Percentiles rank a stretch among this genome's conserved stretches.
Conservation (phyloP, 805 yeast species). For the Yarrowia sp. region DNA sequence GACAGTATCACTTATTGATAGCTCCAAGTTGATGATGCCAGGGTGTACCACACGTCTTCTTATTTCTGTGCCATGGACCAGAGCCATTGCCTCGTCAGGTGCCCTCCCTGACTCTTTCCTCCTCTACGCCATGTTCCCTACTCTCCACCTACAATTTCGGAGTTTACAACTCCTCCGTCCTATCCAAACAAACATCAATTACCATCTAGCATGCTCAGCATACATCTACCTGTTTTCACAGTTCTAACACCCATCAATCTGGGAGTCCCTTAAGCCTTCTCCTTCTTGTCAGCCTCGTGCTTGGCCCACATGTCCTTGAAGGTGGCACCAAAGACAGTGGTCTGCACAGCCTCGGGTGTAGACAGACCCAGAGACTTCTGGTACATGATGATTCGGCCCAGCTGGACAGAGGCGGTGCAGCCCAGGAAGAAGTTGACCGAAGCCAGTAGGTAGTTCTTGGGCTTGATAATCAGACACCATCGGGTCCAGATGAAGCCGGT, state of each 20-base stretch:
- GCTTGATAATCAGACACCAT: conserved; percentile 92
- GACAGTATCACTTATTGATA: too few species aligned
- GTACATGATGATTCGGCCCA: conserved; percentile 65
- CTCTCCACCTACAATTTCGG: too few species aligned
- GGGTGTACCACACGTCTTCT: too few species aligned
- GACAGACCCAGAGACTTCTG: conserved; percentile 54
- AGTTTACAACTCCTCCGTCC: not conserved
- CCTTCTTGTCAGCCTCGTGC: conserved; percentile 25
- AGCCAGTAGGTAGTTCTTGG: conserved; percentile 82
- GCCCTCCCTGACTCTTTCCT: too few species aligned
- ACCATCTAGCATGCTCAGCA: not conserved
- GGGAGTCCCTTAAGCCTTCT: not conserved
- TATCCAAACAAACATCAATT: not conserved
- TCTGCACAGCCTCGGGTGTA: conserved; percentile 15
- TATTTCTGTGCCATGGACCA: too few species aligned
- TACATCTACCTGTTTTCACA: not conserved
- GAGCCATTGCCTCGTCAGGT: too few species aligned
- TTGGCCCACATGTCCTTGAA: conserved; percentile 18
- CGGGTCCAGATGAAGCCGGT: conserved; percentile 98
- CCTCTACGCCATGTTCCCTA: too few species aligned
- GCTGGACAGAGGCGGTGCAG: conserved; percentile 81
- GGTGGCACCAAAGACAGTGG: conserved; percentile 24
- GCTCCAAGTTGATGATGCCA: too few species aligned
- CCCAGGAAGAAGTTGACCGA: conserved; percentile 93
- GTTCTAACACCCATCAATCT: not conserved